Conservation (phyloP, 345 rosid species). For the Gossypium stocksii region DNA sequence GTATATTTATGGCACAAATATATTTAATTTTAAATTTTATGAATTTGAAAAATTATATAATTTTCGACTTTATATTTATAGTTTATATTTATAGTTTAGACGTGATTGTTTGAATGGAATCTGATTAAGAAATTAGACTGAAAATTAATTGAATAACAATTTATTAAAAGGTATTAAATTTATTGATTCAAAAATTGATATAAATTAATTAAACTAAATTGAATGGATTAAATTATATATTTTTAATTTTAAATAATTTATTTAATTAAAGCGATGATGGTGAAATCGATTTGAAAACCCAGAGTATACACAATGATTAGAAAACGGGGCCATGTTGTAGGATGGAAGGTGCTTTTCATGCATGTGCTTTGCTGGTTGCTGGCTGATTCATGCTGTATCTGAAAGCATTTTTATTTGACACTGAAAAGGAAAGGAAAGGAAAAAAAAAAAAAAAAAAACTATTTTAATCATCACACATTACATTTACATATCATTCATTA, state of each 20-base stretch:
- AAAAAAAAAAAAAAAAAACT: neutral
- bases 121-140: rapidly evolving
- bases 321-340: neutral
- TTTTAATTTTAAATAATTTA: too few species aligned
- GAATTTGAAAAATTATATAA: too few species aligned
- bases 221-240: too few species aligned
- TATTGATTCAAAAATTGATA: rapidly evolving
- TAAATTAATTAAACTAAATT: too few species aligned
- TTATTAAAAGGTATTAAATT: rapidly evolving
- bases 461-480: neutral
- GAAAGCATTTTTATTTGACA: neutral
- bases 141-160: too few species aligned
- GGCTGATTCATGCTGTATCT: slow-evolving; percentile 4
- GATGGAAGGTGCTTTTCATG: neutral
- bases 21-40: too few species aligned
- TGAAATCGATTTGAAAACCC: too few species aligned
- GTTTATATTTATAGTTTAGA: too few species aligned
- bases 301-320: neutral
- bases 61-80: too few species aligned
- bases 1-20: too few species aligned
- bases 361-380: neutral
- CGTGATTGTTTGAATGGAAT: too few species aligned
- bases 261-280: too few species aligned
- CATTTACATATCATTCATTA: neutral
- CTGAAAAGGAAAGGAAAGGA: neutral